Base-by-base conservation (phyloP, 805 yeast genomes). In the Lipomyces anomalus region DNA sequence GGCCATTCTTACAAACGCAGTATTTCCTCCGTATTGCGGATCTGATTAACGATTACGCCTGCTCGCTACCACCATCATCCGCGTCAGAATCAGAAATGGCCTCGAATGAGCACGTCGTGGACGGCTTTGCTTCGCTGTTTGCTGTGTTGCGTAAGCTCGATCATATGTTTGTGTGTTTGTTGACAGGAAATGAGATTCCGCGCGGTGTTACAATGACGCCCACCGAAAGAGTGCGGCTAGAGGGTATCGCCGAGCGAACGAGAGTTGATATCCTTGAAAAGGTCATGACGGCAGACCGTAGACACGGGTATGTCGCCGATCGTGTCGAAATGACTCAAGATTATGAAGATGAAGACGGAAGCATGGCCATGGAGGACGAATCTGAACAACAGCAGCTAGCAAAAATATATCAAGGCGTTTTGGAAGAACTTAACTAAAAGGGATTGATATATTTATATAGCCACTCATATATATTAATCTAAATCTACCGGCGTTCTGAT, bases 1-100 rank as follows among this genome's bases (percentile, higher is more conserved):
- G 48, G 5, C 42, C 54, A 16, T 76, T 75, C 57, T 85, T 84
- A 0, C 89, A 82, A 60, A 68, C 74, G 0, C 78, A 78, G 42
- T 82, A 81, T 54, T 62, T 82, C 16, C 66, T 85, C 21, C 71
- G 72, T 34, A 70, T 84, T 2, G 75, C 85, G 40, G 86, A 83
- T 40, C 88, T 82, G 50, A 57, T 82, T 23, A 71, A 78, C 39
- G 89, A 82, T 52, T 82, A 75, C 54, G 53, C 80, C 13, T 43
- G 41, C 6, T 24, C 40, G n/a, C 38, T 48, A 6, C 49, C 49
- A 11, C 37, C 43, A 11, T 9, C 16, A 22, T 21, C 6, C 71
- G n/a, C n/a, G n/a, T n/a, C n/a, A n/a, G n/a, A n/a, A n/a, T n/a
- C n/a, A n/a, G n/a, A 67, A 11, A 78, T 72, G 52, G 67, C 67